A percentile compares a stretch with the other conserved stretches of the same genome.
Evolutionary conservation across 441 rosid genomes (phyloP).

Genomic region (Viola pubescens): DNA sequence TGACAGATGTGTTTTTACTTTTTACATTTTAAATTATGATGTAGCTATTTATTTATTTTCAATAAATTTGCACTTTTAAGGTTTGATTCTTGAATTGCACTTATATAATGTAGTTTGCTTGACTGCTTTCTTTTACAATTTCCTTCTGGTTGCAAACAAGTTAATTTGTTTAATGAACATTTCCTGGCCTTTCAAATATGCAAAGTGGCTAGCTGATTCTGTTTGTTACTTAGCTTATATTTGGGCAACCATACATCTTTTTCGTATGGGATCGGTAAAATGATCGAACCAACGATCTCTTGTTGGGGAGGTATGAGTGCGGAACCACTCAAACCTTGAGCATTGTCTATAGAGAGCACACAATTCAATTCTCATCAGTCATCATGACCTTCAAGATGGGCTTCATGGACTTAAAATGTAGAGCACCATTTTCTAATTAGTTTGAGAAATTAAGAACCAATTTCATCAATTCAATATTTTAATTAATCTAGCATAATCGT

Average conservation of each 20-base stretch:
- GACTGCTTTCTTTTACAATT: background rate
- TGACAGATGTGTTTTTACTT: background rate
- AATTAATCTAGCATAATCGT: too few species aligned
- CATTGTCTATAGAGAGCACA: background rate
- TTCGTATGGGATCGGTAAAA: background rate
- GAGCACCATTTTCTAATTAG: background rate
- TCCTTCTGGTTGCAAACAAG: background rate
- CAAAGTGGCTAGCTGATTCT: background rate
- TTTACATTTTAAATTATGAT: background rate
- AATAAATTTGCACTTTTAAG: background rate
- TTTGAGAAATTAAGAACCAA: background rate
- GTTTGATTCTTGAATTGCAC: background rate
- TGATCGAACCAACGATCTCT: background rate
- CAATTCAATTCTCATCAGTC: background rate
- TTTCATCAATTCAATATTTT: background rate
- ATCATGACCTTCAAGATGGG: background rate
- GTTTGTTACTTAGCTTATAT: background rate
- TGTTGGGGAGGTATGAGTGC: background rate
- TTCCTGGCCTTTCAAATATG: background rate
- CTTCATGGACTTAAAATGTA: background rate
- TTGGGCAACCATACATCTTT: background rate
- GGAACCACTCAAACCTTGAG: too few species aligned
- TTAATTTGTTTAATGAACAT: too few species aligned
- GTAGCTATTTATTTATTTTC: background rate
- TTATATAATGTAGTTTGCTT: background rate